Percentiles rank a stretch among this genome's conserved stretches.
Conservation (phyloP, 2,329 filamentous ascomycete genomes). For the Xylariales sp. region DNA sequence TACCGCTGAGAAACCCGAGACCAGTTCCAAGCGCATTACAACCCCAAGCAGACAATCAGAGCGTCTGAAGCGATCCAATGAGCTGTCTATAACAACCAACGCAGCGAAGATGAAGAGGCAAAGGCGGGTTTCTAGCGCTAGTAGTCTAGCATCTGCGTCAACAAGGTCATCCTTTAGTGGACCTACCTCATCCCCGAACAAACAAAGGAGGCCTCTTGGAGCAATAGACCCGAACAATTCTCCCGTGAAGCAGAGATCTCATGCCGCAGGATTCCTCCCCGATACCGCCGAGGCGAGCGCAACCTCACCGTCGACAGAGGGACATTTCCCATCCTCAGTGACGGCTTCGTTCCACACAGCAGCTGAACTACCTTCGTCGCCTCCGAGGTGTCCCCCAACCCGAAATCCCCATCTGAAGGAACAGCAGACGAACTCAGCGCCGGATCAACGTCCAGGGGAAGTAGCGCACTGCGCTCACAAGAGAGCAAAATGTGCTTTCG, state of each 20-base stretch:
- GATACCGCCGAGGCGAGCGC: background rate
- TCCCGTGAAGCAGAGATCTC: background rate
- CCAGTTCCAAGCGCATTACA: background rate
- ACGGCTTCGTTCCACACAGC: constrained; percentile 29
- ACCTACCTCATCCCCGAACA: background rate
- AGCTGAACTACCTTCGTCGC: constrained; percentile 14
- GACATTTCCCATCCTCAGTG: constrained; percentile 11
- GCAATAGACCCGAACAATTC: constrained; percentile 2
- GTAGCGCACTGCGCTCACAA: constrained; percentile 27
- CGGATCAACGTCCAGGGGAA: background rate
- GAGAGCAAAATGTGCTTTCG: constrained; percentile 32
- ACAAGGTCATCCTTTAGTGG: background rate
- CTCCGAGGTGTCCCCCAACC: constrained; percentile 11
- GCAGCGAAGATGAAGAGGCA: background rate
- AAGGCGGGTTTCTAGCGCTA: too few relatives aligned
- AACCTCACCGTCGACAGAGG: constrained; percentile 9
- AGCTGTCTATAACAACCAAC: background rate
- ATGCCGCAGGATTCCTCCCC: background rate
- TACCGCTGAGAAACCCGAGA: background rate
- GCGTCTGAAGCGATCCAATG: background rate
- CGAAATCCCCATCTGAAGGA: background rate
- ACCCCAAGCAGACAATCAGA: background rate
- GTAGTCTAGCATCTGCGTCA: too few relatives aligned
- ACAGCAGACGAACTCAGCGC: background rate
- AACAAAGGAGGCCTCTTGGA: background rate